Evolutionary conservation across 768 basidiomycete genomes (phyloP).

Genomic region (Auricularia auricula-judae): DNA sequence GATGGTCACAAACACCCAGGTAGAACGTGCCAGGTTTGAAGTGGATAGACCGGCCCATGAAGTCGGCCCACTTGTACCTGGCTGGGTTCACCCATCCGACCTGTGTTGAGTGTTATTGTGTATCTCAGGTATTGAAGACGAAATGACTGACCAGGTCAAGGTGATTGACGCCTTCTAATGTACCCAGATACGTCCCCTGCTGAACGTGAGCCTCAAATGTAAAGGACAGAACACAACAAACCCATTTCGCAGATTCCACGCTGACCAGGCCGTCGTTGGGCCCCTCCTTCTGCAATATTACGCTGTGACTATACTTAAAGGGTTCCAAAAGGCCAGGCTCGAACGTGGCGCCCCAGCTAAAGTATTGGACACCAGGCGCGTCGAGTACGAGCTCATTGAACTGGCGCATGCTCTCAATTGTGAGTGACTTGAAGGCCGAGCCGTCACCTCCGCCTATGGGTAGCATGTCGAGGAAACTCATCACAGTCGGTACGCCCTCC

Average conservation of each 20-base stretch:
- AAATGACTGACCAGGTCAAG: slow-evolving; percentile 49
- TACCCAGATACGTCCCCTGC: slow-evolving; percentile 90
- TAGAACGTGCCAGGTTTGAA: slow-evolving; percentile 92
- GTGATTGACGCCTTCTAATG: slow-evolving; percentile 82
- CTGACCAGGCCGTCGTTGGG: slow-evolving; percentile 92
- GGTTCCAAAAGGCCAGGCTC: slow-evolving; percentile 86
- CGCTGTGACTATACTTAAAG: slow-evolving; percentile 69
- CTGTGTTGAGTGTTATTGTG: not conserved
- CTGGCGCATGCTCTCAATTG: slow-evolving; percentile 68
- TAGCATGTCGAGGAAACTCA: slow-evolving; percentile 55
- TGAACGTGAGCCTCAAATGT: not conserved
- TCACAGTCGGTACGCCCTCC: slow-evolving; percentile 26
- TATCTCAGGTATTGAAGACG: not conserved
- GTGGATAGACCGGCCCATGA: slow-evolving; percentile 79
- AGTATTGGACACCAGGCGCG: slow-evolving; percentile 70
- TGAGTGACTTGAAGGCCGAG: slow-evolving; percentile 83
- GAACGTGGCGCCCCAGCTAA: slow-evolving; percentile 90
- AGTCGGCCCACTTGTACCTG: slow-evolving; percentile 79
- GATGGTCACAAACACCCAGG: slow-evolving; percentile 21
- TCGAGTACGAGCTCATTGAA: slow-evolving; percentile 88
- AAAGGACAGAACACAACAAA: slow-evolving; percentile 16
- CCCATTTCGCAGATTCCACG: slow-evolving; percentile 80
- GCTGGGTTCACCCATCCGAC: slow-evolving; percentile 89
- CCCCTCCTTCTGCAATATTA: slow-evolving; percentile 79
- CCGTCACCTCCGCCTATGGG: slow-evolving; percentile 94